Evolutionary conservation across 768 basidiomycete genomes (phyloP).

Genomic region (Psilocybe subaeruginosa): DNA sequence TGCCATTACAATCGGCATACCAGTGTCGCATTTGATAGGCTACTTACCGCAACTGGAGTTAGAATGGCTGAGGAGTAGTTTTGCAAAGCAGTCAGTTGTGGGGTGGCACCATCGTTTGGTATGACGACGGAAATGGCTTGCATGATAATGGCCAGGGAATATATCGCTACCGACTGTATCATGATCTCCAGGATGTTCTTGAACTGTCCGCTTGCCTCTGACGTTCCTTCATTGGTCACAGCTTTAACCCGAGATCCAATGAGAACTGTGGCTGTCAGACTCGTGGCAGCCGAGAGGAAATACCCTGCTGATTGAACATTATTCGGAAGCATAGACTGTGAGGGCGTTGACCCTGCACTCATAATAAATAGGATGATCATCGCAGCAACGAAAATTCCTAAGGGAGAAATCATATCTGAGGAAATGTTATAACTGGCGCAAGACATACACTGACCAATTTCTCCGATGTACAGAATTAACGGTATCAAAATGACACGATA

Average conservation of each 20-base stretch:
- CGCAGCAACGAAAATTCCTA: background rate
- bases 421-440: background rate
- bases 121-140: background rate
- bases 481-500: background rate
- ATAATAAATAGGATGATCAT: background rate
- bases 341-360: background rate
- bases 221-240: background rate
- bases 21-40: background rate
- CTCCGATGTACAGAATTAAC: background rate
- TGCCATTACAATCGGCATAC: no score
- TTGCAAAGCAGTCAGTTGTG: background rate
- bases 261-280: conserved; percentile 3
- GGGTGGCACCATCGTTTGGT: background rate
- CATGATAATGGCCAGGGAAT: background rate
- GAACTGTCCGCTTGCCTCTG: background rate
- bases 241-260: conserved; percentile 1
- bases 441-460: background rate
- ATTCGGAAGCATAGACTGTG: background rate
- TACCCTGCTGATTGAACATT: background rate
- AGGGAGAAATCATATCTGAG: background rate
- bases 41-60: background rate
- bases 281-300: background rate
- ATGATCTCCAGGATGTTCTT: conserved; percentile 1
- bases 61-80: background rate
- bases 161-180: background rate